A percentile compares a stretch with the other conserved stretches of the same genome.
Evolutionary conservation across 2,329 filamentous ascomycete species (phyloP).

Genomic region (Magnaporthiopsis rhizophila): DNA sequence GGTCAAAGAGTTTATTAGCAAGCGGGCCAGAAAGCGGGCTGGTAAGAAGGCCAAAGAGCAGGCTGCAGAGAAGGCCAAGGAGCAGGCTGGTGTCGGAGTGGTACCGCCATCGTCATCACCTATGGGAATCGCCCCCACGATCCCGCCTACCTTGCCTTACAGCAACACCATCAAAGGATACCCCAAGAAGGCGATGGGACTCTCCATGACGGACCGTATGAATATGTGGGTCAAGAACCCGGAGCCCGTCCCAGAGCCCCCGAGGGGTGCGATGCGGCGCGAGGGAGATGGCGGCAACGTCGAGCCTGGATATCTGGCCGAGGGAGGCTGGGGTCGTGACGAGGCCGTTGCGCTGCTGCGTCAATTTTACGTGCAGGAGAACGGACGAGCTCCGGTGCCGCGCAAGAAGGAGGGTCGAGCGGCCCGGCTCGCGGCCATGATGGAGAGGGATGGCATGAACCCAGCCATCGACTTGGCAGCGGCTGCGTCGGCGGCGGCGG

Average conservation of each 20-base stretch:
- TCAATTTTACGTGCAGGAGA: slow-evolving; percentile 96
- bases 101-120: no score
- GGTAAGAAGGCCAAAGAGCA: no score
- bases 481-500: neutral
- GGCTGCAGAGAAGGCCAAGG: no score
- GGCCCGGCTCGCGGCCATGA: slow-evolving; percentile 44
- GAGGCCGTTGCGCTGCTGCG: slow-evolving; percentile 89
- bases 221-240: neutral
- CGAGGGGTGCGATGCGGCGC: slow-evolving; percentile 9
- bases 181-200: no score
- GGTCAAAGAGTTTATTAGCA: neutral
- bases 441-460: slow-evolving; percentile 32
- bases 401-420: slow-evolving; percentile 48
- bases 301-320: slow-evolving; percentile 71
- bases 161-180: no score
- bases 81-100: no score
- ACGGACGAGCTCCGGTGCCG: slow-evolving; percentile 61
- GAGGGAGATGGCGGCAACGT: slow-evolving; percentile 57
- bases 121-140: no score
- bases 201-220: no score
- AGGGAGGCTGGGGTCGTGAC: slow-evolving; percentile 81
- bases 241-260: neutral
- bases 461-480: slow-evolving; percentile 6
- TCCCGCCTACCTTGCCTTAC: no score
- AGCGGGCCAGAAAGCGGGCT: neutral